Conservation (phyloP, 179 eudicot genomes). For the Beta lomatogona region DNA sequence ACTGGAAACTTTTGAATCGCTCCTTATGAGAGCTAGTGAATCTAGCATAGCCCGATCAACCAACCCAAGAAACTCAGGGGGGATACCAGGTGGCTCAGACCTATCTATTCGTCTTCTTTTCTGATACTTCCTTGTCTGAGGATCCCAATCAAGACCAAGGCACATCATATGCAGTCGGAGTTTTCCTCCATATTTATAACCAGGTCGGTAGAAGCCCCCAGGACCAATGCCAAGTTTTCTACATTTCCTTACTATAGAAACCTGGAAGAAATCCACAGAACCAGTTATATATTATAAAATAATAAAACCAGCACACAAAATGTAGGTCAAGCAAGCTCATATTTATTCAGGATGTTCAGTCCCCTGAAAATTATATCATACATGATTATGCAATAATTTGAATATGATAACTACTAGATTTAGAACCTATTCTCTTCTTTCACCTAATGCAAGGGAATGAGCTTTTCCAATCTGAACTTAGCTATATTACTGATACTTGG, state of each 20-base stretch:
- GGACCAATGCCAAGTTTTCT: conserved; percentile 60
- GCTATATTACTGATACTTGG: no score
- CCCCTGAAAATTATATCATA: neutral
- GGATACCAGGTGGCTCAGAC: conserved; percentile 60
- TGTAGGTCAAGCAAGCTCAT: neutral
- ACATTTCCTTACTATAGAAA: conserved; percentile 47
- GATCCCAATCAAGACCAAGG: conserved; percentile 85
- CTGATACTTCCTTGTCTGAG: conserved; percentile 53
- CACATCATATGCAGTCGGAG: conserved; percentile 79
- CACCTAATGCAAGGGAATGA: no score
- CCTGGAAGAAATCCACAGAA: conserved; percentile 32
- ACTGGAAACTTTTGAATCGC: conserved; percentile 6
- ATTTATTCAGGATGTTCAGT: neutral
- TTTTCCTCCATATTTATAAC: conserved; percentile 58
- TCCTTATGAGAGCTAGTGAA: conserved; percentile 41
- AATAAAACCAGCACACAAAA: neutral
- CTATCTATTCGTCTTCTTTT: conserved; percentile 51
- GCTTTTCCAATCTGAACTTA: no score
- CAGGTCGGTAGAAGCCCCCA: conserved; percentile 83
- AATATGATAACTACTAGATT: neutral
- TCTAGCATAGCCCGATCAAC: conserved; percentile 56
- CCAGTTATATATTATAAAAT: neutral
- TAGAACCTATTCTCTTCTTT: neutral
- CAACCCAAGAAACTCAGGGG: conserved; percentile 42
- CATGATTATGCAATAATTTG: neutral